Base-by-base conservation (phyloP, 305 asterid species). In the Petunia hybrid region DNA sequence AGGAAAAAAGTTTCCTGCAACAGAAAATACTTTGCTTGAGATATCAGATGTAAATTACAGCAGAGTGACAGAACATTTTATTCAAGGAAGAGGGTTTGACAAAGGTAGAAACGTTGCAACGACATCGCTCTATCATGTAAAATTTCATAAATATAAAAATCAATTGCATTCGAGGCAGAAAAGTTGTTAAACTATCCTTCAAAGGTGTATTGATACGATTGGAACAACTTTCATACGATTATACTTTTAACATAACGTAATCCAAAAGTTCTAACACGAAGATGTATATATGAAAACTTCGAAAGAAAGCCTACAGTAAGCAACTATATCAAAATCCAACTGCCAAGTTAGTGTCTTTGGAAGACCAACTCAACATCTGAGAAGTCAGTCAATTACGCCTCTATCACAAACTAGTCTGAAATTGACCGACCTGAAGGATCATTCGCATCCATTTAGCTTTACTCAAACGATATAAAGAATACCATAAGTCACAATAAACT, bases 1-100 rank as follows among this genome's bases (percentile, higher is more conserved):
- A 1, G 99, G 99, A 81, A 96, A 96, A 83, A 94, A 86, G 83
- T 86, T 94, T 63, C 91, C 99, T 96, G 97, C 88, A 87, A 87
- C 46, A 68, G n/a, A 76, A 66, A 73, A 78, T 78, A 80, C 62
- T 60, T 61, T 80, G 43, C 80, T 56, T 38, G 51, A 80, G 62
- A 64, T 68, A 75, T 61, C 77, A 8, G 65, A 51, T 51, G 35
- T 36, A 64, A 64, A 38, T 51, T 80, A 74, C n/a, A 42, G 35
- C 22, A 31, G 13, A 45, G 55, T 22, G 5, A 77, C 14, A 51
- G 10, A 80, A 80, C 22, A 56, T 42, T 78, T 53, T 16, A 80
- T 80, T 35, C 61, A 36, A 64, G 63, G 14, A 73, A 6, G 7
- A 13, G 63, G 78, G 63, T 12, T 73, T n/a, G 14, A 73, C 46